phyloP scores from a whole-genome alignment of 73 alveolate species.

The Tetrahymena elliotti region DNA sequence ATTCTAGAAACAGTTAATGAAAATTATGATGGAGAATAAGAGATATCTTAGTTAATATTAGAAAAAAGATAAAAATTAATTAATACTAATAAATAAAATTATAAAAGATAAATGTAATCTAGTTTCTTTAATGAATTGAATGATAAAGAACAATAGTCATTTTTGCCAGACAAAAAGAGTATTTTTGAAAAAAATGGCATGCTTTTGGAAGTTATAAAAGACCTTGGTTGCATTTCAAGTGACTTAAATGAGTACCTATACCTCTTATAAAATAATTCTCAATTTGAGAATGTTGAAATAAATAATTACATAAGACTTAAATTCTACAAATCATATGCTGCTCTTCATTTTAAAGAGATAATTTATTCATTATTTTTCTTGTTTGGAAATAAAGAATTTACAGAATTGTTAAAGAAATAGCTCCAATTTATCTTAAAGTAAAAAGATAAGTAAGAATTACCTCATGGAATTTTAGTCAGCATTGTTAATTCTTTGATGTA shows the following conservation, averaged over 20 bases:
- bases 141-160: not conserved
- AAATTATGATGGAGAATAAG: not conserved
- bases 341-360: not conserved
- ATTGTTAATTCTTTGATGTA: not conserved
- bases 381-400: not conserved
- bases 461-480: not conserved
- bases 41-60: not conserved
- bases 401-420: not conserved
- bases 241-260: not conserved
- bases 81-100: not conserved
- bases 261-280: not conserved
- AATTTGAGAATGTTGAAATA: not conserved
- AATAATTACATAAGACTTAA: not conserved
- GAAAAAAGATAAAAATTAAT: not conserved
- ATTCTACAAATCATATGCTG: not conserved
- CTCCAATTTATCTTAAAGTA: not conserved
- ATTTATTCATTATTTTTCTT: not conserved
- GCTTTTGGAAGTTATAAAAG: not conserved
- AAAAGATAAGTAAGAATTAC: not conserved
- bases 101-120: not conserved
- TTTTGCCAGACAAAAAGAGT: not conserved
- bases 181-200: not conserved
- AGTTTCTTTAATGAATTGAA: not conserved
- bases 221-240: not conserved
- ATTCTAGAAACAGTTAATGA: not conserved